Evolutionary conservation across 73 alveolate genomes (phyloP), one percentile per base, ranked within the genome.

Genomic region (Diophrys appendiculata): DNA sequence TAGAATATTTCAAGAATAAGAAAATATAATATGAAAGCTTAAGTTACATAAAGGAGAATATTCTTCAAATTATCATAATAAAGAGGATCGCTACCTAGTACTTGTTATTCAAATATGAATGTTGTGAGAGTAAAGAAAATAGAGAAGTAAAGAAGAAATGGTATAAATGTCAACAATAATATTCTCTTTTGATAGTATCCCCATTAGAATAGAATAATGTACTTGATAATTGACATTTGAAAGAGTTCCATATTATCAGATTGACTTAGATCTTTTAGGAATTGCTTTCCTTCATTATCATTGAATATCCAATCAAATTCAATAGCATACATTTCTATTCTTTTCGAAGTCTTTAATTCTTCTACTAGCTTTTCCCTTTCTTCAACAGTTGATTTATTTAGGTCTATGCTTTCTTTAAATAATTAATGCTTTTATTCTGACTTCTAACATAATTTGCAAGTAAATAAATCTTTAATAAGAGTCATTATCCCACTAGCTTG

Each of bases 241-340:
- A 75, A 56, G 2, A 75, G 67, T 1, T 75, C 83, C 23, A 75
- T 27, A 29, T 8, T 28, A 27, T 53, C 43, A 18, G 83, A n/a
- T 1, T 75, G 18, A 2, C 69, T 74, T 18, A 75, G 33, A 0
- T 34, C 54, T 29, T 55, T 29, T 2, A 75, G 30, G 67, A 75
- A 75, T 2, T 55, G 33, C 0, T 29, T 32, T 5, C 83, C 83
- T 75, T 56, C 76, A 0, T 75, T 29, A 13, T 75, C 29, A 29
- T 56, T 75, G 25, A 75, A 55, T 14, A 75, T 75, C 83, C 83
- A 75, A 33, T 75, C 83, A 54, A 75, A 75, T 33, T 75, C 83
- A 25, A 75, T 75, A 2, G 83, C 83, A 54, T 29, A 54, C 1
- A 75, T 33, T n/a, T 75, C 74, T 53, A 75, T 24, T 55, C 75